phyloP scores from a whole-genome alignment of 1,139 yeast species.

The Candida tropicalis region DNA sequence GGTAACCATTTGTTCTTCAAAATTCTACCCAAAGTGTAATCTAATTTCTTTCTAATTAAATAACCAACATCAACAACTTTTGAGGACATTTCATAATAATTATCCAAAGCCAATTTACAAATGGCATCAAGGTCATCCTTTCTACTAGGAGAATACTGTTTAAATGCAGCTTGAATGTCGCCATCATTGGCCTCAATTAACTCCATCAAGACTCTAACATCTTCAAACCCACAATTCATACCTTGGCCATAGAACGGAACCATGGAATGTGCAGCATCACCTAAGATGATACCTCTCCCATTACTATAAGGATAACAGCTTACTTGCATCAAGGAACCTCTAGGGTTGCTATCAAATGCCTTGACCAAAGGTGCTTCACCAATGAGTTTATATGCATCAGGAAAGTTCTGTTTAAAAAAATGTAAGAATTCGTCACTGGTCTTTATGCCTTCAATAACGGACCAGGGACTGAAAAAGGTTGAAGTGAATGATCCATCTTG shows the following conservation, averaged over 20 bases:
- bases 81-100: slow-evolving; percentile 87
- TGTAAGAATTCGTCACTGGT: slow-evolving; percentile 44
- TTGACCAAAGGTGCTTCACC: slow-evolving; percentile 57
- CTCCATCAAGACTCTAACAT: slow-evolving; percentile 67
- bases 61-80: slow-evolving; percentile 71
- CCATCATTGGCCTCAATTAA: slow-evolving; percentile 47
- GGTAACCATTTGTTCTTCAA: slow-evolving; percentile 69
- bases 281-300: slow-evolving; percentile 70
- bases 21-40: slow-evolving; percentile 59
- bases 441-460: slow-evolving; percentile 55
- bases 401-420: slow-evolving; percentile 66
- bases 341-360: slow-evolving; percentile 64
- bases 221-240: slow-evolving; percentile 96
- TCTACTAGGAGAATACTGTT: slow-evolving; percentile 57
- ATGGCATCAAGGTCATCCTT: slow-evolving; percentile 74
- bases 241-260: slow-evolving; percentile 98
- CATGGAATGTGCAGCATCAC: slow-evolving; percentile 97
- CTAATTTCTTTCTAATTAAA: slow-evolving; percentile 67
- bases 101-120: slow-evolving; percentile 74
- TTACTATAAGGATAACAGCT: slow-evolving; percentile 71
- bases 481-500: slow-evolving; percentile 85
- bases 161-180: slow-evolving; percentile 54
- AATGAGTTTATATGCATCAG: slow-evolving; percentile 72
- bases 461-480: slow-evolving; percentile 86
- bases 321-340: slow-evolving; percentile 74